These are phyloP conservation scores for Trypanosoma mega DNA, from an alignment of 208 protist genomes.

Conservation along the genomic window DNA sequence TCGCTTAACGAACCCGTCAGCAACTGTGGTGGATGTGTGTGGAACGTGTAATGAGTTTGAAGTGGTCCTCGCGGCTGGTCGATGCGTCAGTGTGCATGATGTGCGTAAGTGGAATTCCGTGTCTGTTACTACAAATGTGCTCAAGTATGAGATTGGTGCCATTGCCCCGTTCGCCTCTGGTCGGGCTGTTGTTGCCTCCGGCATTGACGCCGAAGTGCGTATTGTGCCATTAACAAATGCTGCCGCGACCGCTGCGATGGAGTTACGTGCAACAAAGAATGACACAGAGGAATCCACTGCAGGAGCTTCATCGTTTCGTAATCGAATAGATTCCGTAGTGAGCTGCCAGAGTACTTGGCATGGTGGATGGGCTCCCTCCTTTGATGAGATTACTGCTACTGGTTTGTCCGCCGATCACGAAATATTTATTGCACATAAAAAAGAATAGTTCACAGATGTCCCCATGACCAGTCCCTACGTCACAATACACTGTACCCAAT, in stretches of 20 bases:
- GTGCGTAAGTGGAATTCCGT: constrained; percentile 73
- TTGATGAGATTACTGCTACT: constrained; percentile 39
- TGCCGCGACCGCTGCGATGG: background rate
- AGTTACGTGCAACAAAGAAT: background rate
- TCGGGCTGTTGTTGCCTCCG: constrained; percentile 54
- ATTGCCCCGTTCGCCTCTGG: constrained; percentile 50
- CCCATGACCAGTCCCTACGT: background rate
- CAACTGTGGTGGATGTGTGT: constrained; percentile 52
- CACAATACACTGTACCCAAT: background rate
- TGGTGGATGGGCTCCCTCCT: constrained; percentile 56
- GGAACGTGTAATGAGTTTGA: constrained; percentile 55
- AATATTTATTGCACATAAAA: constrained; percentile 56
- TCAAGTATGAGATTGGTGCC: constrained; percentile 74
- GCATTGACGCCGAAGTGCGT: constrained; percentile 37
- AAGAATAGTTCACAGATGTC: too few relatives aligned
- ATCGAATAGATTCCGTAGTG: constrained; percentile 62
- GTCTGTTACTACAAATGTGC: constrained; percentile 55
- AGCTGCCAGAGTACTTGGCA: constrained; percentile 69
- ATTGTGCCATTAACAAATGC: constrained; percentile 22
- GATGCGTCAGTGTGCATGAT: constrained; percentile 72
- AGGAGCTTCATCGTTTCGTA: constrained; percentile 58
- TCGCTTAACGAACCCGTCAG: constrained; percentile 54
- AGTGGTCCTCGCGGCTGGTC: constrained; percentile 59
- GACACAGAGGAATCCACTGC: constrained; percentile 20
- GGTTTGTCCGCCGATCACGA: constrained; percentile 76